Conservation (phyloP, 495 filamentous ascomycete species). For the Penicillium canescens region DNA sequence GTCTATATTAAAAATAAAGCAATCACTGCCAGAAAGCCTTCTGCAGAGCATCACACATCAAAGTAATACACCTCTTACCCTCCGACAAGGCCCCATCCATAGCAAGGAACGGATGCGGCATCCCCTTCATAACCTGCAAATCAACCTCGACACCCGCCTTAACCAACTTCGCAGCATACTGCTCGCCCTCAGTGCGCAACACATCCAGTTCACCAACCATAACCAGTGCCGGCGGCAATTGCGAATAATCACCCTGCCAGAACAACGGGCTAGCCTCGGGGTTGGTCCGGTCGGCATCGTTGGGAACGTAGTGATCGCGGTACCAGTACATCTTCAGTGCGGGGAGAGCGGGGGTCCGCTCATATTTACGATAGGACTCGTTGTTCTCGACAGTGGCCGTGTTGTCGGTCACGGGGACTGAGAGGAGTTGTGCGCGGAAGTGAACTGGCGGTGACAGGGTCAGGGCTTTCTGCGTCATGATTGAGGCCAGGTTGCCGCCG, state of each 20-base stretch:
- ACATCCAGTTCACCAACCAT: conserved; percentile 61
- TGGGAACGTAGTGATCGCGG: conserved; percentile 55
- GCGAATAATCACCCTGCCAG: conserved; percentile 47
- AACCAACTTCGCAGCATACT: conserved; percentile 47
- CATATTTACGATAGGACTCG: conserved; percentile 48
- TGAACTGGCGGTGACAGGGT: conserved; percentile 40
- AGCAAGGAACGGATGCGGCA: conserved; percentile 63
- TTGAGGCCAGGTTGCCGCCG: conserved; percentile 54
- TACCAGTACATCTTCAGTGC: conserved; percentile 62
- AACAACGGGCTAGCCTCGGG: conserved; percentile 58
- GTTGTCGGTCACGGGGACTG: conserved; percentile 60
- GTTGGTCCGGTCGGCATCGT: conserved; percentile 40
- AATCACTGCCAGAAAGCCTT: conserved; percentile 40
- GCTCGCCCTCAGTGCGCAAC: conserved; percentile 51
- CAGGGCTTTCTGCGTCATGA: conserved; percentile 56
- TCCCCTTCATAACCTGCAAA: conserved; percentile 57
- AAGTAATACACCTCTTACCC: conserved; percentile 52
- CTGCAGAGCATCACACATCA: conserved; percentile 53
- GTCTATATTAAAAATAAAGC: neutral
- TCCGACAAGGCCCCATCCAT: conserved; percentile 58
- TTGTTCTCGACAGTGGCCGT: conserved; percentile 47
- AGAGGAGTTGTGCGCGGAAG: conserved; percentile 53
- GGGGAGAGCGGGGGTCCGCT: conserved; percentile 50
- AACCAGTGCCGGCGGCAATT: conserved; percentile 50
- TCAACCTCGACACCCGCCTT: conserved; percentile 55